These are phyloP conservation scores for Ambrosia artemisiifolia DNA, from an alignment of 129 eudicot species.

Conservation along the genomic window DNA sequence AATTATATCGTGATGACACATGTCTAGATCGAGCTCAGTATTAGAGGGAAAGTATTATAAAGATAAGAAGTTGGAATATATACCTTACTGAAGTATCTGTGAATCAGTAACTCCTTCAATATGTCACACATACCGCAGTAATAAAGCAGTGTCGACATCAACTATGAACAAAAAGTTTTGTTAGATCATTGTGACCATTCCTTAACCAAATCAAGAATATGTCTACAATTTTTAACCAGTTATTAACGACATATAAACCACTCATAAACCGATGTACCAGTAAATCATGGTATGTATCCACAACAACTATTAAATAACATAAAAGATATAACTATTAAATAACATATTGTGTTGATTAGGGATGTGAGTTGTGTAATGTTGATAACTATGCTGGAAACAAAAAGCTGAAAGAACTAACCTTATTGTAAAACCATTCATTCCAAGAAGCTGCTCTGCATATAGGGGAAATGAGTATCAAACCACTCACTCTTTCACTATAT, in stretches of 20 bases:
- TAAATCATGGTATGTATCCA: background rate
- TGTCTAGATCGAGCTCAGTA: background rate
- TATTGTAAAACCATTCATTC: conserved; percentile 92
- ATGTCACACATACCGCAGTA: conserved; percentile 72
- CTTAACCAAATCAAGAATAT: background rate
- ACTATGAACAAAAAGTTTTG: conserved; percentile 37
- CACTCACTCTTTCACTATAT: conserved; percentile 74
- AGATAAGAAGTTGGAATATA: conserved; percentile 2
- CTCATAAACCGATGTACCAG: too few relatives aligned
- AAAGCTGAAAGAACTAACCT: conserved; percentile 37
- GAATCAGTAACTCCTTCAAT: conserved; percentile 70
- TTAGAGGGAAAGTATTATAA: background rate
- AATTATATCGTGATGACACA: background rate
- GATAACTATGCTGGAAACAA: background rate
- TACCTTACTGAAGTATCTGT: conserved; percentile 94
- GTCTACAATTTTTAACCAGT: too few relatives aligned
- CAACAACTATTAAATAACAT: background rate
- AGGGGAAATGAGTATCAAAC: conserved; percentile 93
- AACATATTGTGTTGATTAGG: too few relatives aligned
- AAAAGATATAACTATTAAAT: too few relatives aligned
- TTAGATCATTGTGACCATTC: background rate
- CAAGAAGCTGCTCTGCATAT: conserved; percentile 87
- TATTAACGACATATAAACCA: too few relatives aligned
- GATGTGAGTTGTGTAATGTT: background rate
- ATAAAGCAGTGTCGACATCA: conserved; percentile 79